Conservation (phyloP, 495 filamentous ascomycete species). For the Thermochaetoides thermophila region DNA sequence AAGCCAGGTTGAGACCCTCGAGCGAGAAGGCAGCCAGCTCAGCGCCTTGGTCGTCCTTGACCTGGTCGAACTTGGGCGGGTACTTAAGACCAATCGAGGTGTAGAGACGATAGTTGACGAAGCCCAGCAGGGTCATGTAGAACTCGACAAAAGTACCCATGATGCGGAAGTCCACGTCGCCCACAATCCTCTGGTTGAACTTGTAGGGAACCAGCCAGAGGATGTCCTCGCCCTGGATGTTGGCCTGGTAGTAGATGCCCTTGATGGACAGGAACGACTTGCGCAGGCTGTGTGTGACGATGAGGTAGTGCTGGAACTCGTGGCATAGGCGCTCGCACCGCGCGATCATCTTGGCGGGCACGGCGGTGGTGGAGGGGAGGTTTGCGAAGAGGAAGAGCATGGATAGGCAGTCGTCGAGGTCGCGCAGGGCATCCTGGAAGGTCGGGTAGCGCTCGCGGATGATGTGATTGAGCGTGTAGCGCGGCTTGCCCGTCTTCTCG, state of each 20-base stretch:
- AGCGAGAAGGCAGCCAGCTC: conserved; percentile 86
- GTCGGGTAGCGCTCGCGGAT: conserved; percentile 97
- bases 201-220: conserved; percentile 95
- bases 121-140: conserved; percentile 89
- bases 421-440: conserved; percentile 84
- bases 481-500: conserved; percentile 72
- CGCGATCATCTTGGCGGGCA: conserved; percentile 84
- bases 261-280: conserved; percentile 98
- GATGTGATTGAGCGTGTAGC: conserved; percentile 84
- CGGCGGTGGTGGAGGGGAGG: conserved; percentile 72
- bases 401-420: conserved; percentile 91
- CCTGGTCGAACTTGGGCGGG: conserved; percentile 80
- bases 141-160: conserved; percentile 99
- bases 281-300: conserved; percentile 72
- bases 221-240: conserved; percentile 93
- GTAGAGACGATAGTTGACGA: conserved; percentile 89
- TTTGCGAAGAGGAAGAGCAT: conserved; percentile 96
- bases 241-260: conserved; percentile 98
- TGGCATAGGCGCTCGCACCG: conserved; percentile 80
- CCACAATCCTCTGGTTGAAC: conserved; percentile 85
- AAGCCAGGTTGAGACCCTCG: conserved; percentile 50
- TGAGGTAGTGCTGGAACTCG: conserved; percentile 96
- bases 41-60: conserved; percentile 73
- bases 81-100: conserved; percentile 83
- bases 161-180: conserved; percentile 92